Evolutionary conservation across 2,329 filamentous ascomycete genomes (phyloP).

Genomic region (Colletotrichum lini): DNA sequence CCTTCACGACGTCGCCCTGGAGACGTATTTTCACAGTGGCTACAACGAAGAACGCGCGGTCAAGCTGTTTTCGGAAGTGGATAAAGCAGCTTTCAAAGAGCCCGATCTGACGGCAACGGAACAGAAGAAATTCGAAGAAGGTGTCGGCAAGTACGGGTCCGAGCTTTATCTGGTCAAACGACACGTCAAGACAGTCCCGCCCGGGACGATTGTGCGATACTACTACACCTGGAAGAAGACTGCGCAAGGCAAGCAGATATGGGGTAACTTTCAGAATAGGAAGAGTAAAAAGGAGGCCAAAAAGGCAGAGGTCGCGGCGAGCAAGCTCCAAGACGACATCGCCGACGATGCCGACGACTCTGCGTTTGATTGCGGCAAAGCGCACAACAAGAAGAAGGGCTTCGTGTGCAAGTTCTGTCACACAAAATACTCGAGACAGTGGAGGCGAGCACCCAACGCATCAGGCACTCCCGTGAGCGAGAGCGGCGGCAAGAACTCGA

Average conservation of each 20-base stretch:
- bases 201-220: slow-evolving; percentile 87
- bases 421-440: slow-evolving; percentile 85
- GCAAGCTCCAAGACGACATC: slow-evolving; percentile 90
- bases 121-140: slow-evolving; percentile 92
- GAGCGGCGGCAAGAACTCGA: slow-evolving; percentile 72
- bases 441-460: slow-evolving; percentile 89
- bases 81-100: slow-evolving; percentile 84
- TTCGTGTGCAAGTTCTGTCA: slow-evolving; percentile 97
- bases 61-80: slow-evolving; percentile 75
- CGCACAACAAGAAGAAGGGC: slow-evolving; percentile 80
- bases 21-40: slow-evolving; percentile 78
- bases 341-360: slow-evolving; percentile 95
- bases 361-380: slow-evolving; percentile 93
- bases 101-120: slow-evolving; percentile 85
- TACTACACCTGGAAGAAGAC: slow-evolving; percentile 99
- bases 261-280: slow-evolving; percentile 88
- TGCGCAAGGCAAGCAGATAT: slow-evolving; percentile 85
- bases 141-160: slow-evolving; percentile 89
- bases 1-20: slow-evolving; percentile 85
- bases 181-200: slow-evolving; percentile 86
- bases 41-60: slow-evolving; percentile 82
- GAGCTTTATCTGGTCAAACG: slow-evolving; percentile 87
- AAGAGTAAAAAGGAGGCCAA: slow-evolving; percentile 92
- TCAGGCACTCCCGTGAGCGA: slow-evolving; percentile 80
- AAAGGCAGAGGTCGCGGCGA: slow-evolving; percentile 77